Conservation (phyloP, 2,329 filamentous ascomycete genomes). For the Beauveria bassiana region DNA sequence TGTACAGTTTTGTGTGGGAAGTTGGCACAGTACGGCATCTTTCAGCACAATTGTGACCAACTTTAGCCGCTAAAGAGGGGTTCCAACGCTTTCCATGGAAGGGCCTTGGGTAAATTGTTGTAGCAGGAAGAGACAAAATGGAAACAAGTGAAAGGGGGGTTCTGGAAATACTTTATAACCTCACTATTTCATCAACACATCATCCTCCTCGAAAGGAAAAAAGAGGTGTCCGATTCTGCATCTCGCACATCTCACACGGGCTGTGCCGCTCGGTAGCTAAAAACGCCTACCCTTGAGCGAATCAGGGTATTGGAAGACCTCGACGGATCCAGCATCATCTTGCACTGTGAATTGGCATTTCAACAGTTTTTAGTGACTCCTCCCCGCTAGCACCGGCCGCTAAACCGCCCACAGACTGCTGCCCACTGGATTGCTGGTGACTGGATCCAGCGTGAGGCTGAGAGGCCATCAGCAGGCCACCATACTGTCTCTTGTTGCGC, state of each 20-base stretch:
- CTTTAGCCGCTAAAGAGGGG: background rate
- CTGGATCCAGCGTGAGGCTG: constrained; percentile 28
- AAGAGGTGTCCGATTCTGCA: background rate
- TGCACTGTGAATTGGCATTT: background rate
- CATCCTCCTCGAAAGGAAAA: too few species aligned
- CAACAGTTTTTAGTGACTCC: background rate
- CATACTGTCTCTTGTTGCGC: constrained; percentile 20
- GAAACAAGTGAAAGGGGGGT: too few species aligned
- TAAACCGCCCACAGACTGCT: background rate
- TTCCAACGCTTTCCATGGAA: constrained; percentile 3
- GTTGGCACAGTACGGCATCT: background rate
- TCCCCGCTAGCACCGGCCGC: background rate
- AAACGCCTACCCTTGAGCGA: background rate
- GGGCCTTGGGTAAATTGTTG: background rate
- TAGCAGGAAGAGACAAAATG: background rate
- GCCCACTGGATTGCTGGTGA: constrained; percentile 17
- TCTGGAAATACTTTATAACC: too few species aligned
- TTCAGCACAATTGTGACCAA: constrained; percentile 3
- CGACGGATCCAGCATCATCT: too few species aligned
- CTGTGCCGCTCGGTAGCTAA: constrained; percentile 1
- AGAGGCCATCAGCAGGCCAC: constrained; percentile 34
- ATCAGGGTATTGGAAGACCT: background rate
- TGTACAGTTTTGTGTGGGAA: background rate
- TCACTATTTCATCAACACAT: too few species aligned
- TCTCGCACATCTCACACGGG: background rate